Percentiles rank a stretch among this genome's conserved stretches.
Conservation (phyloP, 2,329 filamentous ascomycete species). For the Gliomastix tumulicola region DNA sequence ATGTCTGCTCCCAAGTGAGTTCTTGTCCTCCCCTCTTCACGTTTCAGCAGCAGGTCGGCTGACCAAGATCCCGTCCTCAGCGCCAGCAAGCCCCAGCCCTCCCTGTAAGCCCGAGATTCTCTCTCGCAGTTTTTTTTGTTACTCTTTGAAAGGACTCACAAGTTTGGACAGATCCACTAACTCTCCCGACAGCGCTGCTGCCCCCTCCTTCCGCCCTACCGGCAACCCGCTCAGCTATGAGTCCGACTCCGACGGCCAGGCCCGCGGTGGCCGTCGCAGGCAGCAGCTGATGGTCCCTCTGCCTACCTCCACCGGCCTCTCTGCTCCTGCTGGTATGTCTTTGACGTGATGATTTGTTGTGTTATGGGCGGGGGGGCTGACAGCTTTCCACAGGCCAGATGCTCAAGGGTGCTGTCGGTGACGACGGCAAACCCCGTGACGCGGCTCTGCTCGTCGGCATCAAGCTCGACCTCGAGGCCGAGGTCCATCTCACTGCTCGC, state of each 20-base stretch:
- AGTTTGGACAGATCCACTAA: no score
- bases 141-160: no score
- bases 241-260: conserved; percentile 20
- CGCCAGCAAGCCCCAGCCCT: neutral
- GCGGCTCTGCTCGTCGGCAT: conserved; percentile 54
- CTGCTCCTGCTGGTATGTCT: conserved; percentile 23
- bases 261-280: conserved; percentile 18
- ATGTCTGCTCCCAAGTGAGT: no score
- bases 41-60: no score
- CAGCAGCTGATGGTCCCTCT: conserved; percentile 17
- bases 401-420: conserved; percentile 49
- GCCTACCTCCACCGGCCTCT: conserved; percentile 24
- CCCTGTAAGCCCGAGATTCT: no score
- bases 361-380: no score
- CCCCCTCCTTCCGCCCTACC: no score
- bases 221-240: conserved; percentile 17
- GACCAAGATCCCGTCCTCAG: neutral
- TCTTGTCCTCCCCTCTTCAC: no score
- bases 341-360: no score
- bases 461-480: conserved; percentile 57
- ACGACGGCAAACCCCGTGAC: conserved; percentile 49
- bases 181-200: no score
- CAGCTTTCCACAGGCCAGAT: conserved; percentile 48
- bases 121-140: no score
- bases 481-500: conserved; percentile 53